Percentiles rank a stretch among this genome's conserved stretches.
Conservation (phyloP, 2,329 filamentous ascomycete genomes). For the Ceratocystis colombiana region DNA sequence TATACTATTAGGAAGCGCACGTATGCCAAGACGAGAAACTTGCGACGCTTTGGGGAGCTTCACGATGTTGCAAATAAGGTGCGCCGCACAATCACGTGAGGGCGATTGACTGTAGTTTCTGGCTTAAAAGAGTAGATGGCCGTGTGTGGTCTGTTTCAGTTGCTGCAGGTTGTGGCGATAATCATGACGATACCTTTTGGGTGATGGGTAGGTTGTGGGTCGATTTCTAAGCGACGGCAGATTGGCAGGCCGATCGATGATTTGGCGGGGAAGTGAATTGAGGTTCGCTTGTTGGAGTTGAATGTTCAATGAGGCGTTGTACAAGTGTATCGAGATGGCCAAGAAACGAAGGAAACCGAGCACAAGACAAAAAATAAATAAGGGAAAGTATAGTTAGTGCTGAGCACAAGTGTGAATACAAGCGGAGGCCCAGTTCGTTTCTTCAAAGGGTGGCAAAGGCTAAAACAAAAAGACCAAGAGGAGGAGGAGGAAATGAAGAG, state of each 20-base stretch:
- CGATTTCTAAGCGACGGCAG: neutral
- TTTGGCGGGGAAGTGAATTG: neutral
- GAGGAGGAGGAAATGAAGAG: too few relatives aligned
- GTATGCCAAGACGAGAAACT: neutral
- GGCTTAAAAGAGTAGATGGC: neutral
- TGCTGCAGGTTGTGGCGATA: slow-evolving; percentile 7
- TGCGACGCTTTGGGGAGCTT: neutral
- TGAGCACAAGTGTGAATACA: slow-evolving; percentile 5
- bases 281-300: slow-evolving; percentile 1
- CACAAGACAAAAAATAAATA: neutral
- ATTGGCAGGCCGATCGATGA: neutral
- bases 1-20: neutral
- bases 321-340: neutral
- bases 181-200: neutral
- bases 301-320: neutral
- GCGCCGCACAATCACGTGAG: neutral
- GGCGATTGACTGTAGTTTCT: neutral
- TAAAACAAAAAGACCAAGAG: neutral
- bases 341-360: slow-evolving; percentile 2
- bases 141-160: slow-evolving; percentile 7
- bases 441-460: slow-evolving; percentile 5
- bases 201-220: slow-evolving; percentile 3
- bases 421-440: too few relatives aligned
- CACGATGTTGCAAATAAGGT: neutral
- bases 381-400: neutral